Evolutionary conservation across 306 rosid genomes (phyloP), one percentile per base, ranked within the genome.

Genomic region (Cucurbita pepo): DNA sequence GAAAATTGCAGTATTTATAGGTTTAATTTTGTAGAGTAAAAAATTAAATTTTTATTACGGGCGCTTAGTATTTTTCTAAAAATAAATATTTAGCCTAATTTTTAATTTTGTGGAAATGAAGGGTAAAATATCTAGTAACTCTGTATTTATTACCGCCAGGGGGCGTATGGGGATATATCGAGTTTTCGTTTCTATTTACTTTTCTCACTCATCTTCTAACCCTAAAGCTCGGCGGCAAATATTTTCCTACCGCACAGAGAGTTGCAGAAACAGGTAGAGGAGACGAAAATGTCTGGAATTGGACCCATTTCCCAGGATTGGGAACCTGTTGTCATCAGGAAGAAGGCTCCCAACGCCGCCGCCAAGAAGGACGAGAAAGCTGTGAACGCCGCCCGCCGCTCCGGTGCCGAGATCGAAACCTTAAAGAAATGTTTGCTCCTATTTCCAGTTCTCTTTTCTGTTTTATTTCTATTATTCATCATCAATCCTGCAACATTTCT

Each of bases 321-420:
- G 96, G 97, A 92, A 21, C 96, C 97, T 4, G 89, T 90, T 15
- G 93, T 92, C 5, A 80, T 92, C 73, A 85, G 93, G 80, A 92
- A 90, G 82, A 92, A 90, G 83, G 88, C 93, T 0, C 96, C 93
- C 55, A 88, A 83, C 78, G 81, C 96, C 56, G 95, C 96, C 51
- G 96, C 96, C 69, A 87, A 83, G 82, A 92, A 90, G 81, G 98
- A 90, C 56, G 96, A 92, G 80, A 88, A 92, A 79, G 98, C 90
- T 34, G 96, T 92, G 80, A 90, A 90, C 88, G 96, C 96, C 21
- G 98, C 96, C 69, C 96, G 96, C 64, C 96, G 93, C 40, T 0
- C 89, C 76, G 96, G 96, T 9, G 98, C 91, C 7, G 96, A 90
- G 37, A 85, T 92, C 75, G 93, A 92, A 56, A 85, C 98, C 81